A percentile compares a stretch with the other conserved stretches of the same genome.
phyloP scores from a whole-genome alignment of 2,329 filamentous ascomycete genomes.

The Plenodomus tracheiphilus region DNA sequence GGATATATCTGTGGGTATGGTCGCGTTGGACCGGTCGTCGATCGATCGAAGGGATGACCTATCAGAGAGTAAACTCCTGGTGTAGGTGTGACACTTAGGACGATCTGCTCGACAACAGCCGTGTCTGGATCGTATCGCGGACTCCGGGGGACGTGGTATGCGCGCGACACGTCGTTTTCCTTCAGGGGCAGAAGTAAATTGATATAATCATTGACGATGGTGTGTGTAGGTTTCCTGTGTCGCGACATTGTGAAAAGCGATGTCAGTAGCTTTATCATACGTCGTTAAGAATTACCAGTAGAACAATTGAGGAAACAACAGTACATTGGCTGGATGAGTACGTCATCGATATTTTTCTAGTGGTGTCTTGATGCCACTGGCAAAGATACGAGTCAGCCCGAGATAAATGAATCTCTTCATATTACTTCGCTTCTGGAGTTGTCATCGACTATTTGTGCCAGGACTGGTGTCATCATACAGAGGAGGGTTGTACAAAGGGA shows the following conservation, averaged over 20 bases:
- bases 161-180: slow-evolving; percentile 38
- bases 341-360: slow-evolving; percentile 19
- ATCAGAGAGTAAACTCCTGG: slow-evolving; percentile 34
- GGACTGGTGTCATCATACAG: not conserved
- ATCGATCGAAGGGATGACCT: slow-evolving; percentile 16
- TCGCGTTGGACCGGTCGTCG: slow-evolving; percentile 1
- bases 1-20: not conserved
- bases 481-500: not conserved
- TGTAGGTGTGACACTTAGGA: slow-evolving; percentile 38
- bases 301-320: not conserved
- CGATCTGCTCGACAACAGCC: slow-evolving; percentile 33
- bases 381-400: not conserved
- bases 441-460: not conserved
- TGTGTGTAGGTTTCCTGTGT: slow-evolving; percentile 29
- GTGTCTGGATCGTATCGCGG: slow-evolving; percentile 32
- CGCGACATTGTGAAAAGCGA: slow-evolving; percentile 19
- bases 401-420: not conserved
- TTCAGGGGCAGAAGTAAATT: slow-evolving; percentile 33
- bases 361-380: not conserved
- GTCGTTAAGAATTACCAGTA: not conserved
- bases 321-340: slow-evolving; percentile 3
- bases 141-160: slow-evolving; percentile 39
- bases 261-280: slow-evolving; percentile 7
- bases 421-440: not conserved
- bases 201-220: slow-evolving; percentile 32